Evolutionary conservation across 257 asterid genomes (phyloP).

Genomic region (Lycium barbarum): DNA sequence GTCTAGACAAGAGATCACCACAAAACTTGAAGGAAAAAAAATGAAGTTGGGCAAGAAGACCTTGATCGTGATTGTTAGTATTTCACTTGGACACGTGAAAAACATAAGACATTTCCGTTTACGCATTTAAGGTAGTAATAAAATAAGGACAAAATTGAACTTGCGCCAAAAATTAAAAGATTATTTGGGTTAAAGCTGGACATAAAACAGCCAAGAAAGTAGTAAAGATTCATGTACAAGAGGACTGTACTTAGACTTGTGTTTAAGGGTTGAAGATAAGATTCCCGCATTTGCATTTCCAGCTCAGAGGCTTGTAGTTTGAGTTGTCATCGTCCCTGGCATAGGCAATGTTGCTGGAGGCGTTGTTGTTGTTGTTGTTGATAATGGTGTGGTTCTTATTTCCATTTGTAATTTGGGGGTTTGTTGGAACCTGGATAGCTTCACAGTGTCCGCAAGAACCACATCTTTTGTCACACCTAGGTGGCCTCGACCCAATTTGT

Average conservation of each 20-base stretch:
- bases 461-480: constrained; percentile 77
- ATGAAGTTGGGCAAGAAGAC: neutral
- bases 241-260: neutral
- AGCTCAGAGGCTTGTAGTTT: constrained; percentile 94
- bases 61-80: neutral
- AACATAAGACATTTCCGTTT: neutral
- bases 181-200: constrained; percentile 12
- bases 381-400: constrained; percentile 33
- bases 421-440: constrained; percentile 89
- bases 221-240: constrained; percentile 35
- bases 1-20: neutral
- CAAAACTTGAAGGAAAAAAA: neutral
- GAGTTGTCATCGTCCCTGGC: constrained; percentile 44
- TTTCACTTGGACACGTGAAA: constrained; percentile 2
- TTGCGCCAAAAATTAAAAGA: neutral
- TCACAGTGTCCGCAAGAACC: constrained; percentile 66
- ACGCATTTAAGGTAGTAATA: neutral
- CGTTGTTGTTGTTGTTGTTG: neutral
- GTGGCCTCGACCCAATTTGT: constrained; percentile 82
- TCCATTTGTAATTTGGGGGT: constrained; percentile 48
- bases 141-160: neutral
- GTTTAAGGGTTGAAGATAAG: constrained; percentile 73
- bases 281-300: constrained; percentile 95
- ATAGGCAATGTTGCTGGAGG: constrained; percentile 15
- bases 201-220: neutral